Base-by-base conservation (phyloP, 768 basidiomycete species). In the Ephemerocybe angulata region DNA sequence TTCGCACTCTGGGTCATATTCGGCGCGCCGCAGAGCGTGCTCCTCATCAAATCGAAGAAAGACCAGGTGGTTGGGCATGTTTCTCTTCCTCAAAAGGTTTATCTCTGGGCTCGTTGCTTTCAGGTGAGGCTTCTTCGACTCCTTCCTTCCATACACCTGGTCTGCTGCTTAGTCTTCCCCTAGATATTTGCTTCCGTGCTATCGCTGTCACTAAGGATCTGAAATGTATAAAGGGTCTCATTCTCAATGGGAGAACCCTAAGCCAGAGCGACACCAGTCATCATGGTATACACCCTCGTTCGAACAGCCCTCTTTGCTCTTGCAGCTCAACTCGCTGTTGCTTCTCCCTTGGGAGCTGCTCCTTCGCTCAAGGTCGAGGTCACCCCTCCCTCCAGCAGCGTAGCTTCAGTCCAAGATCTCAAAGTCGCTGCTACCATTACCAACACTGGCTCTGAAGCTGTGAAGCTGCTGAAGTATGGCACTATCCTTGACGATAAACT, bases 391-490 rank as follows among this genome's bases (percentile, higher is more conserved):
- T 44, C 70, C 24, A 42, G 60, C 54, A 63, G 57, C 47, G 69
- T 77, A 46, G 60, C 49, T 51, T 76, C 78, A 4, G 57, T 76
- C 57, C 64, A 69, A 10, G 72, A 73, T 51, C 66, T 78, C 60
- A 69, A 70, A 56, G 66, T 78, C 61, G 71, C 68, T 24, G 76
- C 76, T 4, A 59, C 72, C 8, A 68, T 79, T 15, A 77, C 65
- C 28, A 78, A 79, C 64, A 67, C 60, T 28, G 75, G 75, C 22
- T 55, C 69, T 29, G 70, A 74, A 52, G 62, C 63, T 43, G 65
- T 76, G 59, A 77, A 72, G 63, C 60, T 78, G 48, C 69, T 79
- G 65, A 76, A 74, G 60, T 77, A 75, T 58, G 73, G 67, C n/a
- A 78, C 77, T 15, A 71, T 79, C 52, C 70, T 78, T 52, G 76